Evolutionary conservation across 768 basidiomycete genomes (phyloP), one percentile per base, ranked within the genome.

Genomic region (Auriscalpium vulgare): DNA sequence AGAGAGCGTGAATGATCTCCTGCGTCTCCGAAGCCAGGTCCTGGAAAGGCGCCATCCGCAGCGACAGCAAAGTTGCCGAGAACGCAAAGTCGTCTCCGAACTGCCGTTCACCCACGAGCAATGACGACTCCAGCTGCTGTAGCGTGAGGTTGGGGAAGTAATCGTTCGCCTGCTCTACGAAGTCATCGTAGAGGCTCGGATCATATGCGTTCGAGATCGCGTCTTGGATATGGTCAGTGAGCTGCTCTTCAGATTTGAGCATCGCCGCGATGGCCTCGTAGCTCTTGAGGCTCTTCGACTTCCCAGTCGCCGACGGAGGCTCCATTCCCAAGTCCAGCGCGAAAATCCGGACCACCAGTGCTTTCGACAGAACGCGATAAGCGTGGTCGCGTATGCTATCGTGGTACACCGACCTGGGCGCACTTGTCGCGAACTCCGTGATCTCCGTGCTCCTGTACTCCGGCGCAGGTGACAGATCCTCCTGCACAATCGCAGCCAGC

Each of bases 1-100:
- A 74, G 3, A 92, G 71, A 37, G 78, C 76, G 50, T 77, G 81
- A 60, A 88, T 80, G 13, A 82, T 71, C 5, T 71, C 71, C 10
- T 82, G 77, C 1, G 74, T 69, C 6, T 76, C 74, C 0, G 72
- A 67, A 61, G 77, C 75, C 37, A 79, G 74, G 11, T 73, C 69
- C 8, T 68, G 67, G 63, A 78, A 84, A 0, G 78, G 80, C 36
- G 78, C 78, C 47, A 90, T 71, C 16, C 88, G 79, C n/a, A 74
- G 74, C 47, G 80, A 79, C 29, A 89, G 73, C 8, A 88, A 71
- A 2, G 72, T 62, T 35, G 76, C 70, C 10, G 87, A 85, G 69
- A 92, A 95, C 7, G 82, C 70, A 64, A 91, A 97, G 53, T 79
- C 76, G 51, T 90, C 84, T 0, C 95, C 94, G 59, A 87, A 89